Evolutionary conservation across 2,329 filamentous ascomycete genomes (phyloP).

Genomic region (Didymella glomerata): DNA sequence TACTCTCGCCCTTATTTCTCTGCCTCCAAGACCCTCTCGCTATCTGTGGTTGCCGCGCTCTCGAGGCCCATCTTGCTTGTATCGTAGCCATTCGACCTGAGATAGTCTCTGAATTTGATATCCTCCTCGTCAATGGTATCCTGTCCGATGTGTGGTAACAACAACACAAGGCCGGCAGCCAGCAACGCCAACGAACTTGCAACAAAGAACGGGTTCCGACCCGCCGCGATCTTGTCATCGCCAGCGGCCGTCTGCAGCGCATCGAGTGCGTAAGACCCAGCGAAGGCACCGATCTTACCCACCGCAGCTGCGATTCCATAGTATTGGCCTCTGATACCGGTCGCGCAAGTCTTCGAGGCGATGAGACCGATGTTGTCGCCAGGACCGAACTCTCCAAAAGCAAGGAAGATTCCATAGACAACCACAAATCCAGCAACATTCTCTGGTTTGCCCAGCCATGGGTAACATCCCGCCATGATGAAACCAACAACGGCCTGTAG

Average conservation of each 20-base stretch:
- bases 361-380: conserved; percentile 91
- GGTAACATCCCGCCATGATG: conserved; percentile 85
- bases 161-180: conserved; percentile 70
- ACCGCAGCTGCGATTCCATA: conserved; percentile 75
- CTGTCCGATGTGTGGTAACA: conserved; percentile 78
- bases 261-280: conserved; percentile 84
- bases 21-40: conserved; percentile 23
- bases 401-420: conserved; percentile 79
- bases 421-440: conserved; percentile 80
- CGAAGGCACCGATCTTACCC: conserved; percentile 83
- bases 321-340: conserved; percentile 82
- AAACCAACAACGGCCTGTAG: conserved; percentile 83
- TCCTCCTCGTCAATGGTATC: conserved; percentile 87
- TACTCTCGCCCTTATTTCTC: conserved; percentile 1
- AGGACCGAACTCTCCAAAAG: conserved; percentile 81
- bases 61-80: conserved; percentile 63
- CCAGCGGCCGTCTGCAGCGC: conserved; percentile 60
- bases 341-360: conserved; percentile 87
- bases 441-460: conserved; percentile 68
- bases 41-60: conserved; percentile 11
- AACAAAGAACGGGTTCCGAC: conserved; percentile 93
- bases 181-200: conserved; percentile 77
- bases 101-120: conserved; percentile 74
- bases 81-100: conserved; percentile 80
- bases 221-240: conserved; percentile 57